Conservation (phyloP, 1,139 yeast genomes). For the Groenewaldozyma auringiensis region DNA sequence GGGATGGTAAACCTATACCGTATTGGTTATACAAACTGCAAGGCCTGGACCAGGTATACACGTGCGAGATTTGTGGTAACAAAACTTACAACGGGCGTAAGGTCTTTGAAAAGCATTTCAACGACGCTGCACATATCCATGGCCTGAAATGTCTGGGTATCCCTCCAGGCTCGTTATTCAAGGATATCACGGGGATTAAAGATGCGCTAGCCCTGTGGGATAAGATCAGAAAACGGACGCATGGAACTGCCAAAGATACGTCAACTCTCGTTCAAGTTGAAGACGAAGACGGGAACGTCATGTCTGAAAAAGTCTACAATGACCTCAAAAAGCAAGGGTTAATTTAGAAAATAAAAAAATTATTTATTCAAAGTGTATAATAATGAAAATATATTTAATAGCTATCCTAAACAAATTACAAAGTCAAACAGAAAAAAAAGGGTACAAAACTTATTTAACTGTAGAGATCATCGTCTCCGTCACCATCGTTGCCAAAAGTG, state of each 20-base stretch:
- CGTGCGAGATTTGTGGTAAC: conserved; percentile 87
- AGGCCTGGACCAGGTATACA: conserved; percentile 66
- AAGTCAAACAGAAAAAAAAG: neutral
- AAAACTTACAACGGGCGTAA: conserved; percentile 64
- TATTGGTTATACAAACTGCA: conserved; percentile 86
- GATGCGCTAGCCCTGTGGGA: conserved; percentile 61
- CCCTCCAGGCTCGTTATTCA: conserved; percentile 44
- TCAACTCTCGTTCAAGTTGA: conserved; percentile 68
- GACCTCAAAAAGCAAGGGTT: conserved; percentile 84
- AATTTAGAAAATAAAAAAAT: too few relatives aligned
- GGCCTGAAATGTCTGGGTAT: conserved; percentile 77
- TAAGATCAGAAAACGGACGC: conserved; percentile 30
- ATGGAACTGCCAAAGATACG: conserved; percentile 35
- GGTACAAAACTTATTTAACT: conserved; percentile 36
- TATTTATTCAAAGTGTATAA: too few relatives aligned
- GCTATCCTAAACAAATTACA: too few relatives aligned
- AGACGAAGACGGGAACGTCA: conserved; percentile 87
- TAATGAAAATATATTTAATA: too few relatives aligned
- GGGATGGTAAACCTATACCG: conserved; percentile 90
- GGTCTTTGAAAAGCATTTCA: conserved; percentile 67
- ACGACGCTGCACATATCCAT: conserved; percentile 56
- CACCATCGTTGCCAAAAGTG: conserved; percentile 60
- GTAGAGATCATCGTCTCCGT: conserved; percentile 89
- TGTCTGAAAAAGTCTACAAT: conserved; percentile 72
- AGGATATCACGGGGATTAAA: conserved; percentile 55